Evolutionary conservation across 2,329 filamentous ascomycete species (phyloP), one percentile per base, ranked within the genome.

Genomic region (Aspergillus quadrilineatus): DNA sequence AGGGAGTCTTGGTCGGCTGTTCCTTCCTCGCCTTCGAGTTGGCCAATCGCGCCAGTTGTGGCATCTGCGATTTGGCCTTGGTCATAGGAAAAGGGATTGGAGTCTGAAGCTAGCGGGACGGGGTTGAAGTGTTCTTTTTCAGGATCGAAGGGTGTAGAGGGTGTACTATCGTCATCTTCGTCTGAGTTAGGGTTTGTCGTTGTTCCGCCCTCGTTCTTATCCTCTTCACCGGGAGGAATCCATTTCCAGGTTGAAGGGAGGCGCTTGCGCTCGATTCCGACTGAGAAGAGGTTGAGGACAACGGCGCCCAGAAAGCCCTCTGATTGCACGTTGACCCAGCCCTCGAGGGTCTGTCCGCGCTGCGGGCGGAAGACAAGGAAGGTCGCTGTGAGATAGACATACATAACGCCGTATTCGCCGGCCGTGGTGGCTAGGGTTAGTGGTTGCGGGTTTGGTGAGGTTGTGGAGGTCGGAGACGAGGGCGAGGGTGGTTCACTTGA

Each of bases 271-370:
- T 93, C 89, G 58, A 99, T 89, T 43, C 88, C 90, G 1, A 93
- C 90, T 64, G 94, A 96, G 80, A 97, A 97, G 63, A 91, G 85
- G 72, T 93, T 93, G 76, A 91, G 92, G 72, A 91, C 94, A 9
- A 95, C 85, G 2, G 97, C 83, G 17, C 93, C 92, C 6, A 99
- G 82, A 69, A 97, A 91, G 6, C 90, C 91, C 65, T 94, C 90
- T 47, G 89, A 93, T 70, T 96, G 90, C 30, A 97, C 80, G 67
- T 93, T 94, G 55, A 97, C 83, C 63, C 82, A 87, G 9, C 91
- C 94, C 63, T 92, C 87, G 69, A 97, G 82, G 74, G 83, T 85
- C 7, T 86, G 85, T 36, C 90, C 89, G 45, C 84, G 83, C 52
- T 82, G 79, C 0, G 94, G 93, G 32, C 88, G 83, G 71, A 96